Base-by-base conservation (phyloP, 2,329 filamentous ascomycete species). In the Ploettnerulaceae sp. region DNA sequence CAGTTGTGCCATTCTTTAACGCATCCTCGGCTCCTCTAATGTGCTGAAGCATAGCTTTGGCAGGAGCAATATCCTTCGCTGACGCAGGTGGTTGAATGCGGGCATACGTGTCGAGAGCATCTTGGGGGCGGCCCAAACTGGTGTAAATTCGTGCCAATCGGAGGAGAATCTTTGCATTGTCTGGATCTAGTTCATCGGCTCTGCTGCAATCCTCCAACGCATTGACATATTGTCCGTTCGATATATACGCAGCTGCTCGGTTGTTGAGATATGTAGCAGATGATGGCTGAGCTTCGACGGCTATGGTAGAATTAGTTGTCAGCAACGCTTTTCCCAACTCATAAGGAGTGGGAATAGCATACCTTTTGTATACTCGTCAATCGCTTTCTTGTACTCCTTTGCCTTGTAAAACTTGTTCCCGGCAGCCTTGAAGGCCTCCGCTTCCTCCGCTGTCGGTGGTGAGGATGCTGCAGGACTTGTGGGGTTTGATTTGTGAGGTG, bases 361-460 rank as follows among this genome's bases (percentile, higher is more conserved):
- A 95, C 91, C 91, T 79, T 95, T 95, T 58, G 86, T 88, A 67
- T 97, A 98, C 67, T 96, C 89, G 57, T 86, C 79, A 65, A 97
- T 90, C 18, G 93, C 91, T 64, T 86, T 84, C 51, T 75, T 71
- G 67, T 91, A 98, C 62, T 96, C 87, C 65, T 85, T 88, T 54
- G 90, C 87, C 73, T 96, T 97, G 78, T 96, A 98, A 64, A 88
- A 91, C 63, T 93, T 93, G 72, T 98, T 98, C 49, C 93, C 93
- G 2, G 87, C 81, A 59, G 86, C 80, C 74, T 98, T 98, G 77
- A 84, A 95, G 9, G 81, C 76, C 70, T 98, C 93, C 20, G 91
- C 89, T 64, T 96, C 88, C 44, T 91, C 86, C 43, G 49, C 48
- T 2, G 54, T 61, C 42, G 57, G 59, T 45, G 46, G 49, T 31